These are phyloP conservation scores for Oryza glumipatula DNA, from an alignment of 176 grass and related monocot species.

Conservation along the genomic window DNA sequence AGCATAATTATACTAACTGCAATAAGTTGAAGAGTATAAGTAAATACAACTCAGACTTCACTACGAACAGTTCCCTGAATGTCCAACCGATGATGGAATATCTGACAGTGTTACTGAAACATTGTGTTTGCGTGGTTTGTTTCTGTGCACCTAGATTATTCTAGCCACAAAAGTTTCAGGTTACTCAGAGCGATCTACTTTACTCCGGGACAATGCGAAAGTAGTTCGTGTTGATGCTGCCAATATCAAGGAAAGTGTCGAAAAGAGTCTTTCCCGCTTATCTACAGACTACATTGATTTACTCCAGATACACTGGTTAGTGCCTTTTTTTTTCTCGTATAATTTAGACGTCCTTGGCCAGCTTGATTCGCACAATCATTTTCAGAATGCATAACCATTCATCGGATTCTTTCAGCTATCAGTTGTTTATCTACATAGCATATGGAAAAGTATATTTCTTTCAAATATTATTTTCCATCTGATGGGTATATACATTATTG, in stretches of 20 bases:
- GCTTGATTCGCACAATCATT: neutral
- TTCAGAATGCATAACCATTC: neutral
- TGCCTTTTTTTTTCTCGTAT: neutral
- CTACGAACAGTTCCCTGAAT: neutral
- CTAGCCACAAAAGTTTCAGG: constrained; percentile 91
- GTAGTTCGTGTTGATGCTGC: constrained; percentile 69
- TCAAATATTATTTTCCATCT: neutral
- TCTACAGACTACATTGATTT: constrained; percentile 95
- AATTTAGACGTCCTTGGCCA: neutral
- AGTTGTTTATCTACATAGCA: neutral
- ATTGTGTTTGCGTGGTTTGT: neutral
- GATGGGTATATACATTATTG: neutral
- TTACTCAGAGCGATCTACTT: constrained; percentile 63
- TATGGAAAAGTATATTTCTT: neutral
- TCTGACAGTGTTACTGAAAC: constrained; percentile 9
- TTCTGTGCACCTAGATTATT: constrained; percentile 58
- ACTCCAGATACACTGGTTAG: constrained; percentile 96
- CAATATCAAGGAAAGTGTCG: constrained; percentile 87
- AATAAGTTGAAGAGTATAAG: constrained; percentile 13
- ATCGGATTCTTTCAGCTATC: constrained; percentile 23
- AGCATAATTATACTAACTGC: neutral
- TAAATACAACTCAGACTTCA: neutral
- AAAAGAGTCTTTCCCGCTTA: constrained; percentile 88
- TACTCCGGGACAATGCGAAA: constrained; percentile 61
- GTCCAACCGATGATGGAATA: neutral